Evolutionary conservation across 371 early-diverging fungal genomes (phyloP).

Genomic region (Choanephora cucurbitarum): DNA sequence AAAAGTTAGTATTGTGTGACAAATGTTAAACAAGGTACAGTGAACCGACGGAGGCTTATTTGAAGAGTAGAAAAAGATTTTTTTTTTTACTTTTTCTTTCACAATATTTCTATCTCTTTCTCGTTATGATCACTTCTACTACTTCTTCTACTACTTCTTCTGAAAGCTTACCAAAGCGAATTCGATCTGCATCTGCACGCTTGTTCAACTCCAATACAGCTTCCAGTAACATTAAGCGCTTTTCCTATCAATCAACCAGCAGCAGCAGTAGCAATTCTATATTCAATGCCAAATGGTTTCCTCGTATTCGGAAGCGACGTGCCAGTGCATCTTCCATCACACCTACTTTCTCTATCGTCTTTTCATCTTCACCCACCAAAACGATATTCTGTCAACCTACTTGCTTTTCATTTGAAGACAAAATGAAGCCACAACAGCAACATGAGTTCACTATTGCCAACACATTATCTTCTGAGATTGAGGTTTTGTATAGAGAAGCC

Average conservation of each 20-base stretch:
- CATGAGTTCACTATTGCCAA: background rate
- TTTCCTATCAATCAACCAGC: slow-evolving; percentile 9
- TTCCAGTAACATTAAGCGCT: slow-evolving; percentile 6
- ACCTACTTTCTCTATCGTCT: slow-evolving; percentile 21
- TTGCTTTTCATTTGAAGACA: slow-evolving; percentile 1
- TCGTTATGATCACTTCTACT: background rate
- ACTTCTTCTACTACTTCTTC: slow-evolving; percentile 4
- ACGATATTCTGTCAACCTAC: slow-evolving; percentile 3
- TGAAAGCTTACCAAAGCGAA: slow-evolving; percentile 21
- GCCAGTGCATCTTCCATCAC: slow-evolving; percentile 22
- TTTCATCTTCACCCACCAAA: slow-evolving; percentile 10
- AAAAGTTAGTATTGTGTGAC: background rate
- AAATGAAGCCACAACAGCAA: background rate
- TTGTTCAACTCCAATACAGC: slow-evolving; percentile 4
- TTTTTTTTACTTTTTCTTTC: slow-evolving; percentile 3
- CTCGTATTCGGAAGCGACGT: slow-evolving; percentile 17
- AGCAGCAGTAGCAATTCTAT: slow-evolving; percentile 1
- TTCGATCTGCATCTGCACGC: slow-evolving; percentile 23
- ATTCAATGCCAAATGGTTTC: slow-evolving; percentile 22
- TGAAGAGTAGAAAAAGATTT: background rate
- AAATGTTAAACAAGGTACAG: slow-evolving; percentile 3
- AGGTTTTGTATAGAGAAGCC: slow-evolving; percentile 17
- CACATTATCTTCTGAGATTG: slow-evolving; percentile 19
- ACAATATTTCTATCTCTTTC: slow-evolving; percentile 1
- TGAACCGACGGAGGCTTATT: background rate